Percentiles rank a stretch among this genome's conserved stretches.
Evolutionary conservation across 805 yeast genomes (phyloP).

Genomic region (Millerozyma miso): DNA sequence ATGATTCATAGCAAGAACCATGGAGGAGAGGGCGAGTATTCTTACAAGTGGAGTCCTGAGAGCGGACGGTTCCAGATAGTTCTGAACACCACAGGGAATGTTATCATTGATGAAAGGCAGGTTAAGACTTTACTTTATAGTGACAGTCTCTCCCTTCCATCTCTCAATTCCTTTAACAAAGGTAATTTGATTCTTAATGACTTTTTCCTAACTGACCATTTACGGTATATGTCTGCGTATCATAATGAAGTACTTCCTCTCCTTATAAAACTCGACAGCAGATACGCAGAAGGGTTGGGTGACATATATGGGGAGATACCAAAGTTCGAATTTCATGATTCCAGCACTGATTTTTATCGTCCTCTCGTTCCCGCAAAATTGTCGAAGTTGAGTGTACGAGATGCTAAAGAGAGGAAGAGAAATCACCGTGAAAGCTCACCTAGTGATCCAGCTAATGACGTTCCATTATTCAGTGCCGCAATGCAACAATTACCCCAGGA

Average conservation of each 20-base stretch:
- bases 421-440: conserved; percentile 5
- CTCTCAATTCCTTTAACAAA: conserved; percentile 24
- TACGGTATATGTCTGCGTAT: conserved; percentile 32
- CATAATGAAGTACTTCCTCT: conserved; percentile 34
- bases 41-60: conserved; percentile 34
- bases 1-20: conserved; percentile 26
- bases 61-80: conserved; percentile 31
- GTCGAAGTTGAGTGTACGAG: conserved; percentile 7
- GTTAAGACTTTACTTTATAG: conserved; percentile 29
- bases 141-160: conserved; percentile 27
- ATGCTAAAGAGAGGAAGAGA: conserved; percentile 11
- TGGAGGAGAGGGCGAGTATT: conserved; percentile 17
- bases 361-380: conserved; percentile 21
- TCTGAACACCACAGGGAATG: conserved; percentile 17
- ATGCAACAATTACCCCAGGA: conserved; percentile 2
- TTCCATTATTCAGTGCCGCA: conserved; percentile 6
- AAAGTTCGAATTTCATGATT: conserved; percentile 28
- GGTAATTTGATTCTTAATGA: conserved; percentile 33
- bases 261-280: conserved; percentile 22
- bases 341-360: conserved; percentile 20
- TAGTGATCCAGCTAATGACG: conserved; percentile 4
- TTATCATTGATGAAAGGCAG: conserved; percentile 28
- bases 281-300: conserved; percentile 26
- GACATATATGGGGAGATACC: conserved; percentile 29
- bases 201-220: conserved; percentile 31